Base-by-base conservation (phyloP, 2,329 filamentous ascomycete species). In the Aspergillus transmontanensis region DNA sequence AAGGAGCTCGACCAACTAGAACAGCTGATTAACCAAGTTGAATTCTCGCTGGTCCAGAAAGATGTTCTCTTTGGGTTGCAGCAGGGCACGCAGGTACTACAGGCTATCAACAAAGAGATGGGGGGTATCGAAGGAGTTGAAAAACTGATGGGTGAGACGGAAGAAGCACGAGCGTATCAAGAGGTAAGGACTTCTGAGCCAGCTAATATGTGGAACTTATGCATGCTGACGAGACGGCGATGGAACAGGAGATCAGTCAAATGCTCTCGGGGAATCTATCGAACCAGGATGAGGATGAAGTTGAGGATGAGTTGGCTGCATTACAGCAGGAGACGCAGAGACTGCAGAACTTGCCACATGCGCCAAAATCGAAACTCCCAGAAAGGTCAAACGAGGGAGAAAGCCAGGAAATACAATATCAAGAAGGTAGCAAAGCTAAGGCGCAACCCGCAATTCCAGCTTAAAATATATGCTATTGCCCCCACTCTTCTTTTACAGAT, bases 41-140 rank as follows among this genome's bases (percentile, higher is more conserved):
- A 99, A 80, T 99, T 99, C 79, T 93, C 95, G 45, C 86, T 94
- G 30, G 95, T 99, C 69, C 94, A 98, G 78, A 98, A 97, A 81
- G 95, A 98, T 81, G 91, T 99, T 43, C 77, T 99, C 4, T 97
- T 92, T 78, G 95, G 95, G 0, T 79, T 99, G 72, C 90, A 96
- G 79, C 93, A 97, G 82, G 94, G 94, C 46, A 97, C 94, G 0
- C 87, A 86, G 66, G 95, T 98, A 41, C 83, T 99, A 64, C 89
- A 92, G 75, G 91, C 95, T 77, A 98, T 99, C 63, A 91, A 98
- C 76, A 87, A 87, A 72, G 94, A 99, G 82, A 98, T 99, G 92
- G 94, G 94, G 62, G 94, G 95, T 2, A 83, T 99, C 66, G 94
- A 97, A 71, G 89, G 91, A 67, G 93, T 98, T 57, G 95, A 98